Base-by-base conservation (phyloP, 148 eudicot genomes). In the Fallopia convolvulus region DNA sequence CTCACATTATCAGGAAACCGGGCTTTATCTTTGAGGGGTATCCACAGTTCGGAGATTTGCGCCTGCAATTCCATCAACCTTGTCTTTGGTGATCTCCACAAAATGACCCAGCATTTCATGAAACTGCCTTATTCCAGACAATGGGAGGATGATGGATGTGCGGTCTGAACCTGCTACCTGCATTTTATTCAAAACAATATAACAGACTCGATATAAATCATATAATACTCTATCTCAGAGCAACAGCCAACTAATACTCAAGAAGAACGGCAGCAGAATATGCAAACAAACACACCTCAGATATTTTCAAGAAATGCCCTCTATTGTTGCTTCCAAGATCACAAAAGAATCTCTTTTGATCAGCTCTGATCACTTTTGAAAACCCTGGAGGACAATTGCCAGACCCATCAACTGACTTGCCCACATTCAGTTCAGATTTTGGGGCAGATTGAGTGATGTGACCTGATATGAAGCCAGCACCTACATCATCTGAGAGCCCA, bases 121-220 rank as follows among this genome's bases (percentile, higher is more conserved):
- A 76, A 94, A 94, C 81, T 94, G 98, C 39, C 86, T 94, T 82
- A 94, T 82, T 55, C 98, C 98, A 5, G 98, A 94, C 73, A 94
- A 86, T 9, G 98, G 98, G 48, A 94, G 95, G 77, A 94, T 94
- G 78, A 94, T 94, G 48, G 98, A 94, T 8, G 98, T 90, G 30
- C 98, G 94, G 76, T 94, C 98, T 53, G 94, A 86, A 68, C 98
- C 98, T 33, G 97, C 94, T 74, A 94, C 98, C 98, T 94, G 90
- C 84, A 88, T 73, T 66, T 66, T 65, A 18, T 65, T 65, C 40
- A 65, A 32, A 12, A 14, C 40, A 58, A 26, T 61, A 2, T 11
- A 56, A 21, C 20, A 6, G 63, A 56, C 23, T 56, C 70, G 10
- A 15, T 18, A 32, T 13, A 13, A 23, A 48, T 48, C 66, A 23